A percentile compares a stretch with the other conserved stretches of the same genome.
phyloP scores from a whole-genome alignment of 495 filamentous ascomycete genomes.

The Jackrogersella minutella region DNA sequence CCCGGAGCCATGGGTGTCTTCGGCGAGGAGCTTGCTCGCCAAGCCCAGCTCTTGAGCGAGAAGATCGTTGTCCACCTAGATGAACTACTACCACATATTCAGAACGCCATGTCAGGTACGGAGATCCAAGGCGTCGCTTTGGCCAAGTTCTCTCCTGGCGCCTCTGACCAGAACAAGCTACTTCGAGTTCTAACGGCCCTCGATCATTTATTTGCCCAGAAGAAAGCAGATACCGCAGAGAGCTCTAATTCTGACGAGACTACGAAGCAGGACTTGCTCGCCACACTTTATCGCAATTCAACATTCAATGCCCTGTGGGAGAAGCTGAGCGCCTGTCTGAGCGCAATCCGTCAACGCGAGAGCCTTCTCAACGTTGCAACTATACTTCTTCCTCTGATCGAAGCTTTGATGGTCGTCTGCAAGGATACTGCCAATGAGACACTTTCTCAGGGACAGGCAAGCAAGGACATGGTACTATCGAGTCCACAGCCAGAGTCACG shows the following conservation, averaged over 20 bases:
- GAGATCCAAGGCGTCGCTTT: slow-evolving; percentile 95
- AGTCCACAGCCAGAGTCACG: slow-evolving; percentile 81
- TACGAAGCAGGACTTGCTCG: slow-evolving; percentile 81
- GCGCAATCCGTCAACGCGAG: slow-evolving; percentile 85
- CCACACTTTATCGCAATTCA: slow-evolving; percentile 85
- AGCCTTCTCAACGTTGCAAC: slow-evolving; percentile 97
- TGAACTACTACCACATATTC: slow-evolving; percentile 86
- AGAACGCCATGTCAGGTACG: slow-evolving; percentile 84
- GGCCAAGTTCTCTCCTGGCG: slow-evolving; percentile 92
- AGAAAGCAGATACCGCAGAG: slow-evolving; percentile 64
- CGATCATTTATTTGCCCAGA: slow-evolving; percentile 85
- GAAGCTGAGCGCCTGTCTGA: slow-evolving; percentile 91
- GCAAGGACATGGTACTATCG: slow-evolving; percentile 74
- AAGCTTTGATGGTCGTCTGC: slow-evolving; percentile 98
- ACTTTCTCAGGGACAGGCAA: slow-evolving; percentile 57
- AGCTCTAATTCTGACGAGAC: slow-evolving; percentile 62
- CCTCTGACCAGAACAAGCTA: slow-evolving; percentile 94
- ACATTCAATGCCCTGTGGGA: slow-evolving; percentile 92
- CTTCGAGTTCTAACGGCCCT: slow-evolving; percentile 93
- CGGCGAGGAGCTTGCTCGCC: slow-evolving; percentile 84
- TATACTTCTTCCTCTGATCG: slow-evolving; percentile 90
- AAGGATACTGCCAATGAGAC: slow-evolving; percentile 85
- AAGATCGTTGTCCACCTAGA: slow-evolving; percentile 85
- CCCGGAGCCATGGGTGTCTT: slow-evolving; percentile 90
- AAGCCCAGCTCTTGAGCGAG: slow-evolving; percentile 83